Evolutionary conservation across 352 stramenopile genomes (phyloP), one percentile per base, ranked within the genome.

Genomic region (Phytophthora quininea): DNA sequence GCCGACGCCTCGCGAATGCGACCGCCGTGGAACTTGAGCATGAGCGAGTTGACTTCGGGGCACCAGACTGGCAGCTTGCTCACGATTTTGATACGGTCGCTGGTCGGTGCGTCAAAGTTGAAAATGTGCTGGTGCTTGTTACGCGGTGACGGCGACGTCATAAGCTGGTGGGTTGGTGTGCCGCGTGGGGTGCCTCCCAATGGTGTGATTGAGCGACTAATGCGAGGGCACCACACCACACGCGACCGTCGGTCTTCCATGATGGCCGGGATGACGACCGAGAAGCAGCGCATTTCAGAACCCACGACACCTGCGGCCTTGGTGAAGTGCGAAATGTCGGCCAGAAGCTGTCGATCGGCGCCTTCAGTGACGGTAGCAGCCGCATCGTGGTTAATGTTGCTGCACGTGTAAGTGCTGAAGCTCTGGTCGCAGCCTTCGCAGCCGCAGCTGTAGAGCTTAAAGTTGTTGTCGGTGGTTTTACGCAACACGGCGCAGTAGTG

Each of bases 31-130:
- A 97, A 97, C 72, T 95, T 96, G 58, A 97, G 73, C 77, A 96
- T 93, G 15, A 97, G 75, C 50, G 79, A 93, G 63, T 92, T 92
- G 27, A 97, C 84, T 52, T 96, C 85, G 3, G 85, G 77, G 67
- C 86, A 96, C 89, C 89, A 97, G 19, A 93, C 80, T 2, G 89
- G 89, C 46, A 95, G 59, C 62, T 96, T 97, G 58, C 82, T 96
- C 24, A 76, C 79, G 30, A 97, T 89, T 59, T 89, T 86, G 64
- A 95, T 83, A 45, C 86, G 83, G 63, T 95, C 84, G 43, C 69
- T 83, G 15, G 81, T 90, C 0, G 84, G 84, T 14, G 75, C 62
- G 32, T 93, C 86, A 45, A 95, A 95, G 5, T 78, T 89, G 62
- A 95, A 93, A 62, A 76, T 82, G 67, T 91, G 75, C 72, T 91